A percentile compares a stretch with the other conserved stretches of the same genome.
Evolutionary conservation across 805 yeast species (phyloP).

Genomic region (Kockiozyma suomiensis): DNA sequence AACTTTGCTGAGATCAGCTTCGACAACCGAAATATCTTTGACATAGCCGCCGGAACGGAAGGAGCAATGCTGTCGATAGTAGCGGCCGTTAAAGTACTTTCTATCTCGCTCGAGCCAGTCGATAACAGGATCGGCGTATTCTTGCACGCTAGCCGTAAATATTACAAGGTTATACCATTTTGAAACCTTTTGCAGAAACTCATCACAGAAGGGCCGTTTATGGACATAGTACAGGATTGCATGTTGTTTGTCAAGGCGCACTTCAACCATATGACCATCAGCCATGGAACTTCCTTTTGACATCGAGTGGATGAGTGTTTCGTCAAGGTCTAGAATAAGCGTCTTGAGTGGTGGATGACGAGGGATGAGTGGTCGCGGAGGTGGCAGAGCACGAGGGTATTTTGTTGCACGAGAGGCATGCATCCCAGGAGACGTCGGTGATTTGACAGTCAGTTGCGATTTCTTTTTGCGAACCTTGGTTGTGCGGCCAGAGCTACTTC

Average conservation of each 20-base stretch:
- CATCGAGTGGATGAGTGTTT: constrained; percentile 89
- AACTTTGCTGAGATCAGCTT: constrained; percentile 64
- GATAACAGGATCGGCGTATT: constrained; percentile 96
- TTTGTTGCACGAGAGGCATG: constrained; percentile 16
- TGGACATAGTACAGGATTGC: constrained; percentile 87
- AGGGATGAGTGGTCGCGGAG: constrained; percentile 31
- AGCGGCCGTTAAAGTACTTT: constrained; percentile 58
- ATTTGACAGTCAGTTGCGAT: constrained; percentile 16
- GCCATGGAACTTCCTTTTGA: constrained; percentile 56
- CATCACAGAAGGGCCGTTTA: constrained; percentile 89
- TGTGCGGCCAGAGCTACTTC: not conserved
- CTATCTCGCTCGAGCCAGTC: constrained; percentile 80
- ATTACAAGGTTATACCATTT: constrained; percentile 88
- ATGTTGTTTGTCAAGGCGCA: constrained; percentile 61
- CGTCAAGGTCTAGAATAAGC: constrained; percentile 86
- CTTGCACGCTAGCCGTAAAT: constrained; percentile 92
- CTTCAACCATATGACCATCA: constrained; percentile 76
- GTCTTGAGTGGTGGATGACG: constrained; percentile 52
- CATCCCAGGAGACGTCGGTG: constrained; percentile 29
- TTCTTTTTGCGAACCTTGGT: not conserved
- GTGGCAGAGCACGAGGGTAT: constrained; percentile 23
- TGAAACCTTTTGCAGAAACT: constrained; percentile 73
- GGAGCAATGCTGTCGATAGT: constrained; percentile 79
- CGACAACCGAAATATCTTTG: constrained; percentile 61
- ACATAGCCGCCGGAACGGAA: constrained; percentile 79